Evolutionary conservation across 805 yeast species (phyloP), one percentile per base, ranked within the genome.

Genomic region (Candida nitratophila): DNA sequence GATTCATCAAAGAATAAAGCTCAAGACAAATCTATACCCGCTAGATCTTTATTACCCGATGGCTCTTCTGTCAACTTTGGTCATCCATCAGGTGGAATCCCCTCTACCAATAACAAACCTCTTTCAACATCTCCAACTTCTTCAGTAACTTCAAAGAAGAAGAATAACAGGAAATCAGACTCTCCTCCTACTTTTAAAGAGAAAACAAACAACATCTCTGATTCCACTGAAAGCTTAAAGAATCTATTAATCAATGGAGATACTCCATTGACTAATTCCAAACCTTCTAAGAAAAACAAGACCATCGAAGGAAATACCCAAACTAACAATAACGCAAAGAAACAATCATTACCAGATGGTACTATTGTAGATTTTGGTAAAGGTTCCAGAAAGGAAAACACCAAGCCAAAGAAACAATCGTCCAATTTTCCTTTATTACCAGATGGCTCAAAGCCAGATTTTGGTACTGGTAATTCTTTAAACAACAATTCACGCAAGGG

Each of bases 21-120:
- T 27, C 44, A 44, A 21, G 49, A 45, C 12, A 50, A 57, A 27
- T 48, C 48, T 40, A 57, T 53, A 21, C 65, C 66, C 8, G 64
- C 63, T 15, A 54, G 62, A 50, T 54, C 54, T 48, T 60, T 49
- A 10, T 34, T 34, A n/a, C 57, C 59, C 10, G 57, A 58, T 35
- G 60, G 59, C 16, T 38, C 51, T n/a, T 36, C 52, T 22, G 62
- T 56, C 40, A 50, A 55, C 37, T 57, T 57, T 47, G 62, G 59
- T n/a, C 48, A 51, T n/a, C n/a, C n/a, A n/a, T n/a, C n/a, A n/a
- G n/a, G n/a, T n/a, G n/a, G n/a, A n/a, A n/a, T n/a, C n/a, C n/a
- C 43, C 51, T 49, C 52, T 47, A 51, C 48, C 48, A 41, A 57
- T 54, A 51, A 44, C 72, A 24, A 24, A 24, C 10, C 27, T 6